phyloP scores from a whole-genome alignment of 2,329 filamentous ascomycete genomes.

The Diplodia intermedia region DNA sequence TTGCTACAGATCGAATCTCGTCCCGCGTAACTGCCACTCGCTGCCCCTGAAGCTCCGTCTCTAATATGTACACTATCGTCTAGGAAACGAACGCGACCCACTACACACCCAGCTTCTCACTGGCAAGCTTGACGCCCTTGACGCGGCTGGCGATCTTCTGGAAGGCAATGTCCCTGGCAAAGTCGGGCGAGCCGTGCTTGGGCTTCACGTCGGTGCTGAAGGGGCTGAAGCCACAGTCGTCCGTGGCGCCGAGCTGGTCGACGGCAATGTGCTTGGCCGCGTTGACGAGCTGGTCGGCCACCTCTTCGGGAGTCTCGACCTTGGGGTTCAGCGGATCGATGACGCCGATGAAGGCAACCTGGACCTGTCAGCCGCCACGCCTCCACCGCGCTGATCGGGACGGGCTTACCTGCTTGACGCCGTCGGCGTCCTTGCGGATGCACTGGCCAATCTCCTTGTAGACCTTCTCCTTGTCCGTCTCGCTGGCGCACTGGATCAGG shows the following conservation, averaged over 20 bases:
- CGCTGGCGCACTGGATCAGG: conserved; percentile 43
- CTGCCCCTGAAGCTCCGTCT: conserved; percentile 14
- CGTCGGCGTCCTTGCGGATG: conserved; percentile 42
- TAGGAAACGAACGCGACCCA: background rate
- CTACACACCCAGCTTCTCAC: conserved; percentile 39
- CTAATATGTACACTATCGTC: background rate
- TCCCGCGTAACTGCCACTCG: background rate
- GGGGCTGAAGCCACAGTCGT: conserved; percentile 44
- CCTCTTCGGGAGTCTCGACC: conserved; percentile 43
- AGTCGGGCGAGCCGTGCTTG: conserved; percentile 42
- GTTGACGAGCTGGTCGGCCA: conserved; percentile 40
- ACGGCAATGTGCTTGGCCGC: conserved; percentile 41
- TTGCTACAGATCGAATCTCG: background rate
- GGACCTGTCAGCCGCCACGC: background rate
- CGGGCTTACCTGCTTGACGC: conserved; percentile 38
- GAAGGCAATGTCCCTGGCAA: conserved; percentile 43
- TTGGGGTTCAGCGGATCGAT: conserved; percentile 41
- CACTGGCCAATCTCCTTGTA: conserved; percentile 42
- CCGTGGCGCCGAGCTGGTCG: conserved; percentile 43
- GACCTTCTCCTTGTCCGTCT: conserved; percentile 41
- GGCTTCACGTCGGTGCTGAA: conserved; percentile 44
- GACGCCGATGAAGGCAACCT: conserved; percentile 44
- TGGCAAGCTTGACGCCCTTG: conserved; percentile 41
- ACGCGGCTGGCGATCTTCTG: conserved; percentile 41
- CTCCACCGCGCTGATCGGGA: no score